A percentile compares a stretch with the other conserved stretches of the same genome.
phyloP scores from a whole-genome alignment of 1,284 basidiomycete species.

The Hortiboletus rubellus region DNA sequence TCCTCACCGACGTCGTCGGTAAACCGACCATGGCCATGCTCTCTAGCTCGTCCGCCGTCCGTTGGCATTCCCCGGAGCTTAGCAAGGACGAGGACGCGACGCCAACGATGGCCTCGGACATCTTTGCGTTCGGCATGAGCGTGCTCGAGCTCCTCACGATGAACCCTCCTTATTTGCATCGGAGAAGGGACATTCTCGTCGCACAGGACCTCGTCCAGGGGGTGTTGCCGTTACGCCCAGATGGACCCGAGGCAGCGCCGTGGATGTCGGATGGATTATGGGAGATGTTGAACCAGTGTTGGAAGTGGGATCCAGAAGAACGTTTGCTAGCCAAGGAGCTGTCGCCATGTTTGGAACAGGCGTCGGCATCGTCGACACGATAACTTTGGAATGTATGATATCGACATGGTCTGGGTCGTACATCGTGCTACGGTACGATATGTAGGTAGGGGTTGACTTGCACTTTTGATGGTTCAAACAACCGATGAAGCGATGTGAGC shows the following conservation, averaged over 20 bases:
- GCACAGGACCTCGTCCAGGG: constrained; percentile 43
- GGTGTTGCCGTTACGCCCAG: constrained; percentile 43
- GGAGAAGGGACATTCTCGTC: constrained; percentile 48
- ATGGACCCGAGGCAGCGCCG: constrained; percentile 26
- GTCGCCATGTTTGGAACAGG: constrained; percentile 11
- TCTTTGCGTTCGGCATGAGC: constrained; percentile 59
- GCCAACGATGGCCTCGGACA: constrained; percentile 48
- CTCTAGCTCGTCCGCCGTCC: constrained; percentile 44
- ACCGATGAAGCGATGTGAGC: constrained; percentile 45
- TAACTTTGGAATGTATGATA: background rate
- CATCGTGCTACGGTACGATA: constrained; percentile 1
- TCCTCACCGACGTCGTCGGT: constrained; percentile 54
- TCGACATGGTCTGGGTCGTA: background rate
- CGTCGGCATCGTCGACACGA: background rate
- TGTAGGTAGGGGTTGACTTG: background rate
- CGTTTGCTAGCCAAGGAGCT: constrained; percentile 22
- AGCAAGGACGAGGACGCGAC: constrained; percentile 40
- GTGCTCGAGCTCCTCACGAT: constrained; percentile 54
- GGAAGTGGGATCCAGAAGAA: constrained; percentile 37
- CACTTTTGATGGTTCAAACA: constrained; percentile 11
- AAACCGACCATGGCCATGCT: constrained; percentile 43
- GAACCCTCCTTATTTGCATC: constrained; percentile 48
- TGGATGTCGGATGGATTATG: constrained; percentile 50
- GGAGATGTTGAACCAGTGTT: constrained; percentile 45
- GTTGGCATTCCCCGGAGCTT: constrained; percentile 62